Percentiles rank a stretch among this genome's conserved stretches.
Evolutionary conservation across 1,139 yeast genomes (phyloP).

Genomic region (Suhomyces panamericanus): DNA sequence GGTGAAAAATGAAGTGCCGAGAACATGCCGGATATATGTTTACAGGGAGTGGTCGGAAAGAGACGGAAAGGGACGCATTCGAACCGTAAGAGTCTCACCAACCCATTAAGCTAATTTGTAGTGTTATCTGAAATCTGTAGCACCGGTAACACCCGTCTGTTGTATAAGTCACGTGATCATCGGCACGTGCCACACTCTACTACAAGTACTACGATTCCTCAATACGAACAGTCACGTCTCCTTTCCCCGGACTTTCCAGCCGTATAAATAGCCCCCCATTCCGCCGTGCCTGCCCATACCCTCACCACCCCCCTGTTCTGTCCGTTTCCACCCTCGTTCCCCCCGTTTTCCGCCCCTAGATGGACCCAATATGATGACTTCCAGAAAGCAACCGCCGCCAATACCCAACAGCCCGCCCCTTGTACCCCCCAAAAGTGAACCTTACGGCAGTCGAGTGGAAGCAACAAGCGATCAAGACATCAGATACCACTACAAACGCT

Average conservation of each 20-base stretch:
- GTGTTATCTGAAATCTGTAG: too few relatives aligned
- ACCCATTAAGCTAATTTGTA: too few relatives aligned
- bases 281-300: background rate
- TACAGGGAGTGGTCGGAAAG: too few relatives aligned
- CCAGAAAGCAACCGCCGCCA: slow-evolving; percentile 11
- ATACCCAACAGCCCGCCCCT: slow-evolving; percentile 3
- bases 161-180: too few relatives aligned
- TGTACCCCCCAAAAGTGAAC: background rate
- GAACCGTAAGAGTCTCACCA: too few relatives aligned
- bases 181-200: too few relatives aligned
- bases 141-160: too few relatives aligned
- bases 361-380: slow-evolving; percentile 7
- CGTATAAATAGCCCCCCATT: background rate
- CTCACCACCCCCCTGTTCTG: background rate
- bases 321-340: background rate
- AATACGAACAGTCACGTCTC: background rate
- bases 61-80: too few relatives aligned
- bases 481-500: slow-evolving; percentile 23
- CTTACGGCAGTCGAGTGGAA: too few relatives aligned
- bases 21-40: too few relatives aligned
- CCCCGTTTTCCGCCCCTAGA: background rate
- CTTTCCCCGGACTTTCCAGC: background rate
- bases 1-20: too few relatives aligned
- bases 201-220: too few relatives aligned
- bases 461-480: background rate